Conservation (phyloP, 352 stramenopile species). For the Phytophthora citrophthora region DNA sequence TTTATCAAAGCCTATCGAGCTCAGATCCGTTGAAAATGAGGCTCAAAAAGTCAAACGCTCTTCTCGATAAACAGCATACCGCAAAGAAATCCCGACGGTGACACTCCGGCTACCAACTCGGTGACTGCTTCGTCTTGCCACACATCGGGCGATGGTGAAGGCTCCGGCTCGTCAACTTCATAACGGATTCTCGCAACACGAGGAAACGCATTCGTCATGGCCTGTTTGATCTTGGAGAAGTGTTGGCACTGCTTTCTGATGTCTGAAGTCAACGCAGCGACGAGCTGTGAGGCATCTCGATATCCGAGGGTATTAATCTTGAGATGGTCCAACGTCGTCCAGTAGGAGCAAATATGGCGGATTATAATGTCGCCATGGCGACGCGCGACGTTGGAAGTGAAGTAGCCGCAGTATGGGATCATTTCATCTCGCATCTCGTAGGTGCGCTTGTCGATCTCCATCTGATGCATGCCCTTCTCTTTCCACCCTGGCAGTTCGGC, state of each 20-base stretch:
- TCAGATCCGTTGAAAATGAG: neutral
- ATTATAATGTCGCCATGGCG: slow-evolving; percentile 67
- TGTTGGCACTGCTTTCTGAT: slow-evolving; percentile 64
- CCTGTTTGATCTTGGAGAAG: slow-evolving; percentile 57
- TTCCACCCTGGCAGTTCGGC: slow-evolving; percentile 48
- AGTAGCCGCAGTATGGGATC: slow-evolving; percentile 63
- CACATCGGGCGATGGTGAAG: slow-evolving; percentile 33
- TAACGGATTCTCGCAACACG: slow-evolving; percentile 49
- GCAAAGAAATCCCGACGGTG: slow-evolving; percentile 50
- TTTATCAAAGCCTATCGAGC: neutral
- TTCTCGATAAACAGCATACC: slow-evolving; percentile 68
- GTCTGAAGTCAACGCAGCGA: slow-evolving; percentile 53
- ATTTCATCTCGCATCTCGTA: slow-evolving; percentile 68
- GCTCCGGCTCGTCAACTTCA: slow-evolving; percentile 38
- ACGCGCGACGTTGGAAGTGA: slow-evolving; percentile 60
- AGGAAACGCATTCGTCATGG: slow-evolving; percentile 52
- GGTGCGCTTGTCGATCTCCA: slow-evolving; percentile 63
- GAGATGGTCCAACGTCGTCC: slow-evolving; percentile 45
- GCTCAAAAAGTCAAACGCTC: slow-evolving; percentile 21
- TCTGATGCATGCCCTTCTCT: slow-evolving; percentile 58
- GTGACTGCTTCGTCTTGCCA: slow-evolving; percentile 53
- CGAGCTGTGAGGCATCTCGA: slow-evolving; percentile 47
- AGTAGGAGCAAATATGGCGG: slow-evolving; percentile 60
- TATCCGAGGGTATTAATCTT: slow-evolving; percentile 57
- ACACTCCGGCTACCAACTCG: slow-evolving; percentile 56